Evolutionary conservation across 2,329 filamentous ascomycete genomes (phyloP).

Genomic region (Cytospora mali): DNA sequence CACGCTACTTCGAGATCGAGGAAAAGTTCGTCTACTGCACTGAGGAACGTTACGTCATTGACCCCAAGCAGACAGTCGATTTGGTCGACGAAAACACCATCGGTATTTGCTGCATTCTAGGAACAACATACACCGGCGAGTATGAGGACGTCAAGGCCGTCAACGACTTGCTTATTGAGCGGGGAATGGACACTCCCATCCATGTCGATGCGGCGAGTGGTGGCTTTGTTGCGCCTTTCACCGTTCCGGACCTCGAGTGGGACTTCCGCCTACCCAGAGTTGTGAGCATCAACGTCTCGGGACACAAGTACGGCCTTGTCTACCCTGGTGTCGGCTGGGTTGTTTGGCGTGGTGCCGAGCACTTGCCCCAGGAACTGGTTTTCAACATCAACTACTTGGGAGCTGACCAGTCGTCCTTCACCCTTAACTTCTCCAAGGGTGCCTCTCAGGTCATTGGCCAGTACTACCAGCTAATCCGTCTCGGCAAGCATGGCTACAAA

Average conservation of each 20-base stretch:
- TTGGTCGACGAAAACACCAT: conserved; percentile 74
- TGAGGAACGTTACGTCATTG: conserved; percentile 63
- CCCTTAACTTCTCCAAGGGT: conserved; percentile 95
- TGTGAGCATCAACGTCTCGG: conserved; percentile 90
- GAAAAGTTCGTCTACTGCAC: conserved; percentile 77
- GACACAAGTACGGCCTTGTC: conserved; percentile 71
- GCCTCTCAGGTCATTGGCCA: conserved; percentile 94
- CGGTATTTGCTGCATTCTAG: conserved; percentile 88
- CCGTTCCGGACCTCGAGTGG: conserved; percentile 78
- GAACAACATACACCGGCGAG: conserved; percentile 92
- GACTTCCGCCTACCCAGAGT: conserved; percentile 90
- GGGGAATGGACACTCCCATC: conserved; percentile 77
- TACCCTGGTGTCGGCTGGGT: conserved; percentile 95
- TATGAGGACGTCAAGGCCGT: conserved; percentile 93
- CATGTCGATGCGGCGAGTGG: conserved; percentile 28
- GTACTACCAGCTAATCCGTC: conserved; percentile 95
- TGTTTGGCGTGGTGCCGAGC: conserved; percentile 82
- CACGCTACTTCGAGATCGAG: conserved; percentile 89
- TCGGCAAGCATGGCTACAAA: conserved; percentile 89
- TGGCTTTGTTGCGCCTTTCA: conserved; percentile 75
- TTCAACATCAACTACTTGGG: conserved; percentile 99
- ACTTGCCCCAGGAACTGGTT: conserved; percentile 85
- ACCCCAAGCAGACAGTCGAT: conserved; percentile 62
- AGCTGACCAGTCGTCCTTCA: conserved; percentile 93
- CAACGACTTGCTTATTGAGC: conserved; percentile 81